phyloP scores from a whole-genome alignment of 495 filamentous ascomycete genomes.

The Sordaria brevicollis region DNA sequence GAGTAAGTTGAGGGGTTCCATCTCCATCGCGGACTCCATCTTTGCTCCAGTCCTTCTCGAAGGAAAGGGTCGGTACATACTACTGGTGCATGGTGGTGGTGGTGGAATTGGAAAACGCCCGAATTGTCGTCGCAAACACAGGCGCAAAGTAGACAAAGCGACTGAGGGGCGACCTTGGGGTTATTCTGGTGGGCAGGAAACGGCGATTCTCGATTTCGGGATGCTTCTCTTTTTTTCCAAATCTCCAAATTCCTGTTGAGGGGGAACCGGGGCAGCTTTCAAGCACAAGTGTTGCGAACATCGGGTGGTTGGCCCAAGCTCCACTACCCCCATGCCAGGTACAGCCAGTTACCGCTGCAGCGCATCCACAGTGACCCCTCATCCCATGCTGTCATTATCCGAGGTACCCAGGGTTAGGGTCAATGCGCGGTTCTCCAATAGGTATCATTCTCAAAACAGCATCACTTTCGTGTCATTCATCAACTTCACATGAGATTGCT shows the following conservation, averaged over 20 bases:
- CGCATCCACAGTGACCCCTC: not conserved
- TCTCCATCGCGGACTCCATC: not conserved
- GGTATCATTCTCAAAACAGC: not conserved
- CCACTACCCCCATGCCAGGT: not conserved
- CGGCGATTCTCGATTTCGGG: not conserved
- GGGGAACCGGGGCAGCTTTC: not conserved
- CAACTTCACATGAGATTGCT: not conserved
- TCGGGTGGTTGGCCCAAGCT: not conserved
- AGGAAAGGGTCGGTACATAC: not conserved
- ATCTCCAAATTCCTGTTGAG: not conserved
- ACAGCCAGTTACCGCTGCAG: not conserved
- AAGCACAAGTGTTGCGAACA: not conserved
- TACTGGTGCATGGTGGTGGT: not conserved
- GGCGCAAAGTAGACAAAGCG: not conserved
- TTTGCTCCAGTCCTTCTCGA: not conserved
- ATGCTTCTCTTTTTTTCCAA: not conserved
- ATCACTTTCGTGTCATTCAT: not conserved
- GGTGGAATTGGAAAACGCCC: not conserved
- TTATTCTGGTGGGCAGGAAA: not conserved
- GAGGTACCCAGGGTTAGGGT: not conserved
- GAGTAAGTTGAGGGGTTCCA: not conserved
- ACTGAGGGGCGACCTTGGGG: not conserved
- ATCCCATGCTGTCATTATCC: not conserved
- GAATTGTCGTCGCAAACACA: not conserved
- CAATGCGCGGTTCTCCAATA: not conserved